A percentile compares a stretch with the other conserved stretches of the same genome.
phyloP scores from a whole-genome alignment of 1,284 basidiomycete genomes.

The Ustanciosporium gigantosporum region DNA sequence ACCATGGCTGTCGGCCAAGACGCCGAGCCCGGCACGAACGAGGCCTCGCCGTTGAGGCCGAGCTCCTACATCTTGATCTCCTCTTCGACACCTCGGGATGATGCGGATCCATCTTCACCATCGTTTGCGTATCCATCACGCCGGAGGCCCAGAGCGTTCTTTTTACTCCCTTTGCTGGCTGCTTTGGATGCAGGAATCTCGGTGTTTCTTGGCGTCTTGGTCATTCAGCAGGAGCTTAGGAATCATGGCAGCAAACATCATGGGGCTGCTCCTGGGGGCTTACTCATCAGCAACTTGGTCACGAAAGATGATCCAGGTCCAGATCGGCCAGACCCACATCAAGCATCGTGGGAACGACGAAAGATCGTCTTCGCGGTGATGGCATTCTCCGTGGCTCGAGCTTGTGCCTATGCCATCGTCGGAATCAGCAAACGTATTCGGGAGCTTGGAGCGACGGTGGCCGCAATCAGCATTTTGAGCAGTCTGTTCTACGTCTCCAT shows the following conservation, averaged over 20 bases:
- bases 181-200: slow-evolving; percentile 18
- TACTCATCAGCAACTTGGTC: no score
- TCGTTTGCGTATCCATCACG: background rate
- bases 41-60: slow-evolving; percentile 11
- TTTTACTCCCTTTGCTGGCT: slow-evolving; percentile 6
- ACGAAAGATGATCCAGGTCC: slow-evolving; percentile 6
- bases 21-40: background rate
- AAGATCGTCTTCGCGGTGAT: slow-evolving; percentile 20
- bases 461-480: slow-evolving; percentile 39
- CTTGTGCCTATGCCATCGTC: slow-evolving; percentile 16
- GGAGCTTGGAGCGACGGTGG: slow-evolving; percentile 31
- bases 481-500: slow-evolving; percentile 39
- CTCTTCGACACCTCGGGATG: slow-evolving; percentile 8
- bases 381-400: slow-evolving; percentile 23
- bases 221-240: slow-evolving; percentile 14
- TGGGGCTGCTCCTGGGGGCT: no score
- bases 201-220: slow-evolving; percentile 14
- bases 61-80: slow-evolving; percentile 36
- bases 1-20: no score
- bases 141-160: background rate
- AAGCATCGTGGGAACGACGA: slow-evolving; percentile 18
- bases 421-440: slow-evolving; percentile 37
- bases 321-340: background rate
- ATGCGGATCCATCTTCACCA: background rate
- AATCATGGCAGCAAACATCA: background rate